A percentile compares a stretch with the other conserved stretches of the same genome.
phyloP scores from a whole-genome alignment of 345 rosid genomes.

The Eucalyptus coolabah region DNA sequence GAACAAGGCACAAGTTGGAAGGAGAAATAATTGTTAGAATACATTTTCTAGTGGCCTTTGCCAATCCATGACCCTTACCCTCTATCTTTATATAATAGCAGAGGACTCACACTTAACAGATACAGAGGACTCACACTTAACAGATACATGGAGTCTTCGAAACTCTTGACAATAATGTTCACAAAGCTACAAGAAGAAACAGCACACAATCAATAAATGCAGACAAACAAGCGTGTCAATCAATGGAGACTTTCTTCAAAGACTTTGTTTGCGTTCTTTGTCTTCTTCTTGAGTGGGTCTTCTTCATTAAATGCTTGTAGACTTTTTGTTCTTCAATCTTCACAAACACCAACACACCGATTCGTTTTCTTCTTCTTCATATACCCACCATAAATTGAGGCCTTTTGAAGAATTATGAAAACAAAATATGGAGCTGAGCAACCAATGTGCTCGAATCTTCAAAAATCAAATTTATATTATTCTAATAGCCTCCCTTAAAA shows the following conservation, averaged over 20 bases:
- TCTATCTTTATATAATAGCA: not conserved
- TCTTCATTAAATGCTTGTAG: no score
- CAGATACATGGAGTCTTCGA: not conserved
- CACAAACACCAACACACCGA: no score
- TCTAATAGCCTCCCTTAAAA: not conserved
- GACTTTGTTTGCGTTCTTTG: no score
- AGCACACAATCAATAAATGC: not conserved
- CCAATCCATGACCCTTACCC: not conserved
- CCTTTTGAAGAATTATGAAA: not conserved
- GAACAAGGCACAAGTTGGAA: not conserved
- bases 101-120: not conserved
- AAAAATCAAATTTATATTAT: not conserved
- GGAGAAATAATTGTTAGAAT: not conserved
- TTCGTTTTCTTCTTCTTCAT: not conserved
- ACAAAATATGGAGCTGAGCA: not conserved
- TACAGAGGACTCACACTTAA: not conserved
- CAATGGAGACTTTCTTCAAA: not conserved
- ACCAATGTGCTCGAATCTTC: not conserved
- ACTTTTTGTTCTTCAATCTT: no score
- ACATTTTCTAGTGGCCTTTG: not conserved
- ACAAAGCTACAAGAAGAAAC: not conserved
- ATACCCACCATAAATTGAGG: not conserved
- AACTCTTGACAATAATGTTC: not conserved
- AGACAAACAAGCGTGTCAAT: not conserved
- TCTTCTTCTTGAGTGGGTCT: no score